These are phyloP conservation scores for Trichoderma sp. DNA, from an alignment of 2,329 filamentous ascomycete genomes.

Conservation along the genomic window DNA sequence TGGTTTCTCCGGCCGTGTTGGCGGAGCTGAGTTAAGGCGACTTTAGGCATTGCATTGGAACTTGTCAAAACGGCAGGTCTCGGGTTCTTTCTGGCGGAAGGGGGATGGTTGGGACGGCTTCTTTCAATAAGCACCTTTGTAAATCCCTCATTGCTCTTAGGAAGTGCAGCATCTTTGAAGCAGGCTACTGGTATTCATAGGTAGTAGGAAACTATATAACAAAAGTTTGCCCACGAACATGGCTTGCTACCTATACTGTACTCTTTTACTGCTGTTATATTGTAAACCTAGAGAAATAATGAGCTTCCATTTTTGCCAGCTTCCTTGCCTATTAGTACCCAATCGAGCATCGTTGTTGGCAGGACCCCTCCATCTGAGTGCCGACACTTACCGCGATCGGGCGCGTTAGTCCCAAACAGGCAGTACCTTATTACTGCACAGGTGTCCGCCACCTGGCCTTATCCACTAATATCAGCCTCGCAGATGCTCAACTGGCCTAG, in stretches of 20 bases:
- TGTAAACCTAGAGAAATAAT: too few species aligned
- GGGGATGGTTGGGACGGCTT: slow-evolving; percentile 18
- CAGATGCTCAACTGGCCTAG: background rate
- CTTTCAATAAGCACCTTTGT: slow-evolving; percentile 20
- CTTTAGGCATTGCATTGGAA: slow-evolving; percentile 31
- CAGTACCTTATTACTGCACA: background rate
- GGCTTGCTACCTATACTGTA: background rate
- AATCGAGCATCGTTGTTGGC: background rate
- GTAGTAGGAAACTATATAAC: slow-evolving; percentile 13
- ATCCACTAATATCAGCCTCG: slow-evolving; percentile 22
- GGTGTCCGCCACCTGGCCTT: slow-evolving; percentile 13
- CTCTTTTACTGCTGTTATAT: background rate
- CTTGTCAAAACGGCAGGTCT: slow-evolving; percentile 18
- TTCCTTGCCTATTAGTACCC: too few species aligned
- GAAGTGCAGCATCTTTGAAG: slow-evolving; percentile 19
- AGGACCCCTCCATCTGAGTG: background rate
- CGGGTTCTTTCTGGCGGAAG: slow-evolving; percentile 19
- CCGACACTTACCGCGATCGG: slow-evolving; percentile 18
- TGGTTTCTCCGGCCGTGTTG: slow-evolving; percentile 28
- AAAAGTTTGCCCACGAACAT: slow-evolving; percentile 9
- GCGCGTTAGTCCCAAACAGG: slow-evolving; percentile 8
- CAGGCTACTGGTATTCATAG: slow-evolving; percentile 20
- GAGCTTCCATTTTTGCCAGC: too few species aligned
- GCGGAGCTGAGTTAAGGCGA: slow-evolving; percentile 26
- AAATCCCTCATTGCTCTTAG: slow-evolving; percentile 19